Percentiles rank a stretch among this genome's conserved stretches.
These are phyloP conservation scores for Cicer pinnatifidum DNA, from an alignment of 306 rosid species.

Conservation along the genomic window DNA sequence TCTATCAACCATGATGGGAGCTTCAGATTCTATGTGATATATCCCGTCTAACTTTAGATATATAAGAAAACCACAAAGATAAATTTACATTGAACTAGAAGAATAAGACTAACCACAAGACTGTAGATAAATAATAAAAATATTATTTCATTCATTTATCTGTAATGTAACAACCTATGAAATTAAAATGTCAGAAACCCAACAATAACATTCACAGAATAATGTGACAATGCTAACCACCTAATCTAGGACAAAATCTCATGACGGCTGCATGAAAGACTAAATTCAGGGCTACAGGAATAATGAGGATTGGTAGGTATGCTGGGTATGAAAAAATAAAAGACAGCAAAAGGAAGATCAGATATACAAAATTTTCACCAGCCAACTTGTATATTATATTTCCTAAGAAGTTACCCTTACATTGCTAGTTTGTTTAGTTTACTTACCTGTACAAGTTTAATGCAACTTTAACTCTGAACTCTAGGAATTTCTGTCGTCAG, in stretches of 20 bases:
- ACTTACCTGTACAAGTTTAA: conserved; percentile 45
- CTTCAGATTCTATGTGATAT: not conserved
- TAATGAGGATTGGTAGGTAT: not conserved
- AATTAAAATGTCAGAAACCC: conserved; percentile 20
- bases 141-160: conserved; percentile 32
- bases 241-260: conserved; percentile 7
- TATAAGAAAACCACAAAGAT: not conserved
- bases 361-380: conserved; percentile 35
- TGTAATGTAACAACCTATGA: conserved; percentile 2
- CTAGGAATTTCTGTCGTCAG: conserved; percentile 25
- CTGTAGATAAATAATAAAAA: not conserved
- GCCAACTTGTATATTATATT: conserved; percentile 26
- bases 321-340: not conserved
- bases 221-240: not conserved
- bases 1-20: not conserved
- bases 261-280: not conserved
- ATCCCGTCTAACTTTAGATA: not conserved
- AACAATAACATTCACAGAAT: not conserved
- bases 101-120: not conserved
- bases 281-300: not conserved
- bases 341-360: not conserved
- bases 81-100: not conserved
- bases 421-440: conserved; percentile 32
- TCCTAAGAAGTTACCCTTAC: conserved; percentile 30
- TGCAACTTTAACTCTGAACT: not conserved